Evolutionary conservation across 2,329 filamentous ascomycete species (phyloP), one percentile per base, ranked within the genome.

Genomic region (Lojkania enalia): DNA sequence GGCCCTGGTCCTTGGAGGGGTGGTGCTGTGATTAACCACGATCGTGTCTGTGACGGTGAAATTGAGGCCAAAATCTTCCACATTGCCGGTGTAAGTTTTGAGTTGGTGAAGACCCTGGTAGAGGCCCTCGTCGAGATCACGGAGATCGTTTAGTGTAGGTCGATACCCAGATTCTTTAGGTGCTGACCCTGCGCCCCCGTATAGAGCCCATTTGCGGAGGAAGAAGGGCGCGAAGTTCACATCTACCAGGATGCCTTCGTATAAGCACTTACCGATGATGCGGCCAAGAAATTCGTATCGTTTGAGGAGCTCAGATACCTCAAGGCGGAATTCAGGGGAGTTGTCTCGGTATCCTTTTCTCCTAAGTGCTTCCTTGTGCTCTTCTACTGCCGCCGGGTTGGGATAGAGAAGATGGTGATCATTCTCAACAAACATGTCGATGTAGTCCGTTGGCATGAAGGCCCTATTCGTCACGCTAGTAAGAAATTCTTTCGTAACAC

Each of bases 401-500:
- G 94, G 94, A 60, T 94, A 96, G 5, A 96, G 77, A 2, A 95
- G 74, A 56, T 95, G 91, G 55, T 92, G 84, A 49, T 88, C 85
- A 63, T 95, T 99, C 40, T 90, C 85, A 4, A 84, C 75, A 62
- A 99, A 99, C 51, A 95, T 80, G 31, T 79, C 77, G 13, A 80
- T 73, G 18, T 52, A 52, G 7, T 68, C 55, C 2, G 79, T 72
- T 1, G 81, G 77, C 52, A 78, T 80, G 63, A 97, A 95, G 0
- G 90, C 90, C 66, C 96, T 88, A 15, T 80, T 85, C 1, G 90
- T 95, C 37, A 96, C 83, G 50, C 88, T 94, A 1, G 86, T 96
- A 11, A 99, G 77, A 51, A 99, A 99, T 61, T 99, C 94, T 59
- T 99, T 99, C 2, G 92, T 96, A 6, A 99, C 94, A 51, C 94